Percentiles rank a stretch among this genome's conserved stretches.
Evolutionary conservation across 83 land plant species (phyloP).

Genomic region (Diphasiastrum complanatum): DNA sequence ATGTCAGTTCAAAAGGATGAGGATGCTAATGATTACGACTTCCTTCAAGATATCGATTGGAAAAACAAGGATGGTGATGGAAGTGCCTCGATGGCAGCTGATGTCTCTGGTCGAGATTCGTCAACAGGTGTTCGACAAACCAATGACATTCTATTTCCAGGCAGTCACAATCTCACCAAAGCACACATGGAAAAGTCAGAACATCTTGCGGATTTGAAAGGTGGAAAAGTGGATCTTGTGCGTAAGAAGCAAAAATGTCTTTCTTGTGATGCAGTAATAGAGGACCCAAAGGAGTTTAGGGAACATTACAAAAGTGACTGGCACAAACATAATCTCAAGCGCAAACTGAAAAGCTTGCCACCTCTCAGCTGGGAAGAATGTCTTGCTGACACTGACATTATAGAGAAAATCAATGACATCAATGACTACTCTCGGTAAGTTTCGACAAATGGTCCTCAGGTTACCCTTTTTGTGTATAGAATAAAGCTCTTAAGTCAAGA

Average conservation of each 20-base stretch:
- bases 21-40: slow-evolving; percentile 51
- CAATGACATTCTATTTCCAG: no score
- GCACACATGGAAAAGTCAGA: no score
- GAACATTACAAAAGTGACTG: slow-evolving; percentile 96
- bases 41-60: slow-evolving; percentile 37
- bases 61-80: not conserved
- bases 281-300: slow-evolving; percentile 70
- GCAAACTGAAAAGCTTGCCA: slow-evolving; percentile 76
- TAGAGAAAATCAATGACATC: slow-evolving; percentile 50
- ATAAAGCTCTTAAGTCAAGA: no score
- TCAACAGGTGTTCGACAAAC: no score
- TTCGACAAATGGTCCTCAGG: no score
- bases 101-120: no score
- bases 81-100: not conserved
- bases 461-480: no score
- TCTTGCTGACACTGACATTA: slow-evolving; percentile 52
- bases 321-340: slow-evolving; percentile 90
- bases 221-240: slow-evolving; percentile 20
- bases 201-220: no score
- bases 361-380: slow-evolving; percentile 83
- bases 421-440: slow-evolving; percentile 60
- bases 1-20: slow-evolving; percentile 70
- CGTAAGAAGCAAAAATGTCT: slow-evolving; percentile 61
- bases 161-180: no score
- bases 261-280: slow-evolving; percentile 80